A percentile compares a stretch with the other conserved stretches of the same genome.
phyloP scores from a whole-genome alignment of 139 green algal species.

The Micractinium conductrix region DNA sequence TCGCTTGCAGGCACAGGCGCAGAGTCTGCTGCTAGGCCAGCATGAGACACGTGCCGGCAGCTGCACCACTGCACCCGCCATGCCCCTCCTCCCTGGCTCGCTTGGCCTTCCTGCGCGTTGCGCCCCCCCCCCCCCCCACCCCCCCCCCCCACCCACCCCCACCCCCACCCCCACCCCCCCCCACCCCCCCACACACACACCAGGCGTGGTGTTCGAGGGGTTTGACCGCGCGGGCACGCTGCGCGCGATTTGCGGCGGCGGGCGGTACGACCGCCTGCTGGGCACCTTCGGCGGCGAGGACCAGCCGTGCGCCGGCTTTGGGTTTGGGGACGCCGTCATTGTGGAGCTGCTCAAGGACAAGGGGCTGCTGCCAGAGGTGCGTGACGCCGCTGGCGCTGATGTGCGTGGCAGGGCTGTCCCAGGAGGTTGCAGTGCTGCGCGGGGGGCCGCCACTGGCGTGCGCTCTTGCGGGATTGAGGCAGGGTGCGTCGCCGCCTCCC shows the following conservation, averaged over 20 bases:
- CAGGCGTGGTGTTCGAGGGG: constrained; percentile 92
- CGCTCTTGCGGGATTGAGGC: no score
- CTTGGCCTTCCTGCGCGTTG: not conserved
- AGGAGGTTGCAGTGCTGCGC: not conserved
- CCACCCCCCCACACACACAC: no score
- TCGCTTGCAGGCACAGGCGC: not conserved
- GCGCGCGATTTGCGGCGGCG: constrained; percentile 95
- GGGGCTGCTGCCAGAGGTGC: constrained; percentile 69
- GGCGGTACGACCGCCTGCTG: constrained; percentile 94
- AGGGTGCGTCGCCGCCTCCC: no score
- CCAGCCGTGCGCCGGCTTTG: constrained; percentile 87
- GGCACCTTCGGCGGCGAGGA: constrained; percentile 87
- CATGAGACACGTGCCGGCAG: no score
- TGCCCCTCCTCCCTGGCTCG: no score
- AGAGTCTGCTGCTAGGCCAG: not conserved
- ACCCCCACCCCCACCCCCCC: not conserved
- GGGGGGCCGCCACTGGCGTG: no score
- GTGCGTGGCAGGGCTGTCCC: not conserved
- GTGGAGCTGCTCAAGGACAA: constrained; percentile 96
- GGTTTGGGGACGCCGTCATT: constrained; percentile 98
- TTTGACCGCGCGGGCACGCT: constrained; percentile 92
- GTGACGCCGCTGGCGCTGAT: no score
- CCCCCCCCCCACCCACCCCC: not conserved
- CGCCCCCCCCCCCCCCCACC: not conserved
- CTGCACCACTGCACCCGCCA: no score